These are phyloP conservation scores for Melanomma pulvis-pyrius DNA, from an alignment of 495 filamentous ascomycete genomes.

Conservation along the genomic window DNA sequence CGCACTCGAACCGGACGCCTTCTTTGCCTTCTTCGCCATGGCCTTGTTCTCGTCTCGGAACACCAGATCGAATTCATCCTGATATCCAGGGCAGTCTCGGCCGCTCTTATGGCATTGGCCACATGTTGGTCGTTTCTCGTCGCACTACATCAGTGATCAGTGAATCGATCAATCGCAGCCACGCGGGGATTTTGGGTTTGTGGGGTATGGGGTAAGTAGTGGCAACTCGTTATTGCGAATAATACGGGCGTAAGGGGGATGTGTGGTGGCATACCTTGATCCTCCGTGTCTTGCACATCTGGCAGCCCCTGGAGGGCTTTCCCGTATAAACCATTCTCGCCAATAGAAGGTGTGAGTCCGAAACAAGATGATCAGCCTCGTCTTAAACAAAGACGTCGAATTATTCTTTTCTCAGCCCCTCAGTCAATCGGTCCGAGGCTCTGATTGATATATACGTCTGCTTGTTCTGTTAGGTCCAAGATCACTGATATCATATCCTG, in stretches of 20 bases:
- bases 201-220: background rate
- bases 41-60: constrained; percentile 43
- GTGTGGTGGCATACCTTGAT: constrained; percentile 38
- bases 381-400: no score
- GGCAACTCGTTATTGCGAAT: background rate
- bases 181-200: background rate
- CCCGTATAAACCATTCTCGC: constrained; percentile 42
- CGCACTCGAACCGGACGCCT: constrained; percentile 11
- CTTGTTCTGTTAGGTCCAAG: no score
- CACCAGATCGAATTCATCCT: constrained; percentile 44
- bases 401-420: no score
- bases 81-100: constrained; percentile 42
- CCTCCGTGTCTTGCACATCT: constrained; percentile 40
- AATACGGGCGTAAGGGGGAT: background rate
- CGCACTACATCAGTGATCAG: constrained; percentile 38
- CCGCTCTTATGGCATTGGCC: constrained; percentile 39
- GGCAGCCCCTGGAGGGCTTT: constrained; percentile 41
- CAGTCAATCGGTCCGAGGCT: no score
- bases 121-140: constrained; percentile 42
- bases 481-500: background rate
- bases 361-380: no score
- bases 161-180: background rate
- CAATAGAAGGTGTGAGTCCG: background rate
- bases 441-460: no score
- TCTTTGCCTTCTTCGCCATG: constrained; percentile 34